Base-by-base conservation (phyloP, 1,139 yeast genomes). In the Hansenula sp. region DNA sequence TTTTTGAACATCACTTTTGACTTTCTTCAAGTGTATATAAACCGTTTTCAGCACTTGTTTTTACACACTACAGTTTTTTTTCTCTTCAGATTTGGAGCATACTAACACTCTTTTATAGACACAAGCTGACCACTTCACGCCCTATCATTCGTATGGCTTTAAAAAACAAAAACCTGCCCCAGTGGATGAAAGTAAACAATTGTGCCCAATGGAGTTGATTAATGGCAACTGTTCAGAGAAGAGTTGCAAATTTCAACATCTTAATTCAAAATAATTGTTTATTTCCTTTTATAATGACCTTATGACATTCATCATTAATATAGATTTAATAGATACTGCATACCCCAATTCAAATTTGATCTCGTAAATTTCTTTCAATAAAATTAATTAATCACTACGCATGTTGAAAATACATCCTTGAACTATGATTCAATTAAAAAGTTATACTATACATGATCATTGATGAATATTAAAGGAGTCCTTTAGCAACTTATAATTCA, bases 401-500 rank as follows among this genome's bases (percentile, higher is more conserved):
- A n/a, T n/a, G n/a, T n/a, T n/a, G n/a, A n/a, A n/a, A n/a, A n/a
- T n/a, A n/a, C n/a, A n/a, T n/a, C n/a, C n/a, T n/a, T n/a, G n/a
- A n/a, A n/a, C n/a, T n/a, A n/a, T n/a, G n/a, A n/a, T n/a, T n/a
- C n/a, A n/a, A n/a, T n/a, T n/a, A n/a, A n/a, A n/a, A n/a, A n/a
- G n/a, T n/a, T n/a, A n/a, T n/a, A n/a, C n/a, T n/a, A n/a, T n/a
- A n/a, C n/a, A n/a, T n/a, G n/a, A n/a, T n/a, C n/a, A n/a, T n/a
- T n/a, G n/a, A n/a, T n/a, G n/a, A n/a, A n/a, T n/a, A n/a, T n/a
- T n/a, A n/a, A n/a, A n/a, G n/a, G n/a, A n/a, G n/a, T n/a, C n/a
- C n/a, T n/a, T n/a, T n/a, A n/a, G n/a, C n/a, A n/a, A n/a, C 5
- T 9, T 37, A 30, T 31, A 31, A 66, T 47, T 85, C 94, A 57